Conservation (phyloP, 768 basidiomycete genomes). For the Pleurotus platypus region DNA sequence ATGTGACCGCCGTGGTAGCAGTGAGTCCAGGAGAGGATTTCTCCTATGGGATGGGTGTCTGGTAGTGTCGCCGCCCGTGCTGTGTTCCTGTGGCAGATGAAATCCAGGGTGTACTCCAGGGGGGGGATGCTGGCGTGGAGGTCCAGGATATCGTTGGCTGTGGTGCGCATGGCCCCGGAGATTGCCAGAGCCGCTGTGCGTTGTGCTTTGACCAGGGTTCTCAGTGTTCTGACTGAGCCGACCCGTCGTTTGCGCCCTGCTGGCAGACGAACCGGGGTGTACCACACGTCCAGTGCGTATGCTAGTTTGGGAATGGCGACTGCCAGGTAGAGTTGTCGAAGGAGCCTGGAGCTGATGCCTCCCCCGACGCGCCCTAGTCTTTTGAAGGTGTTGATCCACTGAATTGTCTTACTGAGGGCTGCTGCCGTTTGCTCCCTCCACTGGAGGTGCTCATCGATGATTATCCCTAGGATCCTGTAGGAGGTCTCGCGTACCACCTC, state of each 20-base stretch:
- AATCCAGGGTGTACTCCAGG: too few relatives aligned
- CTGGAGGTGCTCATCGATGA: neutral
- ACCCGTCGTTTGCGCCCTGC: neutral
- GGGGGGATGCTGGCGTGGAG: too few relatives aligned
- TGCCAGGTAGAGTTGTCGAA: neutral
- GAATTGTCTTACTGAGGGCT: neutral
- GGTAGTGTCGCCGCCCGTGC: neutral
- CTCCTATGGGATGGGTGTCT: neutral
- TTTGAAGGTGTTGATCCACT: neutral
- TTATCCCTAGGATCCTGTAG: neutral
- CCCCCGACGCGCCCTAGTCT: too few relatives aligned
- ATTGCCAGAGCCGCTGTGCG: too few relatives aligned
- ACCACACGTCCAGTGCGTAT: neutral
- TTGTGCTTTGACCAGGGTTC: too few relatives aligned
- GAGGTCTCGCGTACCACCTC: neutral
- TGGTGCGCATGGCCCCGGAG: too few relatives aligned
- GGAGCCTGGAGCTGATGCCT: too few relatives aligned
- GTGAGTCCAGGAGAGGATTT: neutral
- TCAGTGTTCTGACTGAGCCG: neutral
- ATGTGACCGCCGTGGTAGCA: neutral
- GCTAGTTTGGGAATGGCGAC: neutral
- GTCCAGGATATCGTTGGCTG: too few relatives aligned
- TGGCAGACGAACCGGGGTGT: neutral
- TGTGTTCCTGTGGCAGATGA: neutral
- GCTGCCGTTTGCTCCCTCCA: neutral